Conservation (phyloP, 148 eudicot species). For the Rhododendron vialii region DNA sequence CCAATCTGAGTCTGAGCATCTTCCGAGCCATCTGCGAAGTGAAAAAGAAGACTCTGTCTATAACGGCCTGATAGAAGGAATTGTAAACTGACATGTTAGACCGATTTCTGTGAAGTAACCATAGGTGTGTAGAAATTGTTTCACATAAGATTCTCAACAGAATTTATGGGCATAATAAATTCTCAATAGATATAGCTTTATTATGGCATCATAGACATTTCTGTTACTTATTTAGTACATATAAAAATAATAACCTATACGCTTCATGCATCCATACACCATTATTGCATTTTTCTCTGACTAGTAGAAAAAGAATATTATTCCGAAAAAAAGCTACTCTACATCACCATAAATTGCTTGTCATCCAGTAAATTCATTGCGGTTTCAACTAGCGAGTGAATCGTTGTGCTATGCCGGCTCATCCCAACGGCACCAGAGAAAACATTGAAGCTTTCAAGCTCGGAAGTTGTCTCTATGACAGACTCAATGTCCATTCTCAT, state of each 20-base stretch:
- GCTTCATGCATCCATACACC: constrained; percentile 3
- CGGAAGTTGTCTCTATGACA: constrained; percentile 71
- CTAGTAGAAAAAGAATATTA: neutral
- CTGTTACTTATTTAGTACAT: neutral
- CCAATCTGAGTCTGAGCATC: neutral
- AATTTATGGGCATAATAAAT: neutral
- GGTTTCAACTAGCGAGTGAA: constrained; percentile 57
- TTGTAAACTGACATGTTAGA: neutral
- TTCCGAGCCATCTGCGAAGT: neutral
- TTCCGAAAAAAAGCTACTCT: neutral
- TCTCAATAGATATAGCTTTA: neutral
- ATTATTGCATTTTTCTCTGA: neutral
- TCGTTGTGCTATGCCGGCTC: constrained; percentile 46
- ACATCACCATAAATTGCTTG: neutral
- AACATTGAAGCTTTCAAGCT: constrained; percentile 72
- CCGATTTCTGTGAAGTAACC: neutral
- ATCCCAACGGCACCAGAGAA: constrained; percentile 84
- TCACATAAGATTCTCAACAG: neutral
- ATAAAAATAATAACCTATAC: neutral
- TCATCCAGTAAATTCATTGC: constrained; percentile 45
- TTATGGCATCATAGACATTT: neutral
- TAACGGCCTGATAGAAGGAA: neutral
- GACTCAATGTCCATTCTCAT: constrained; percentile 58
- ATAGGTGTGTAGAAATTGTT: neutral
- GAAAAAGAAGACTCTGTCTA: neutral